A percentile compares a stretch with the other conserved stretches of the same genome.
Evolutionary conservation across 768 basidiomycete species (phyloP).

Genomic region (Agrocybe praecox): DNA sequence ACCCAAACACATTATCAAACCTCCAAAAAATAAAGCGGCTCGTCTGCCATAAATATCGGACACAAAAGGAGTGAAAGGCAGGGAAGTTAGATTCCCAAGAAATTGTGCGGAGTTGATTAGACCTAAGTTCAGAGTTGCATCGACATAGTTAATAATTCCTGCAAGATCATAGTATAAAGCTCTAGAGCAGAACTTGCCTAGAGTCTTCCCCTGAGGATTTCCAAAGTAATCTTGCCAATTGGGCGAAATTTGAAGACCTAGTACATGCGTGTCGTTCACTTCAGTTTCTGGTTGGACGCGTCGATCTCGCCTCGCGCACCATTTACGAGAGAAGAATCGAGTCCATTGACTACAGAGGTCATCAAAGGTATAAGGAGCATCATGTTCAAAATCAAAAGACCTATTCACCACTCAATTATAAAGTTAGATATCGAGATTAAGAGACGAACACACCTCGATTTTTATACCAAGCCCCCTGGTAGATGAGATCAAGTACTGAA

Average conservation of each 20-base stretch:
- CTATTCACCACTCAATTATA: constrained; percentile 27
- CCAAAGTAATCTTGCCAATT: constrained; percentile 61
- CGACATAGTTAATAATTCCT: not conserved
- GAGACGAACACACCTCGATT: constrained; percentile 47
- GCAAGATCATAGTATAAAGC: too few species aligned
- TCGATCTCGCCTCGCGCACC: constrained; percentile 22
- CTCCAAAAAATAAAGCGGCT: constrained; percentile 58
- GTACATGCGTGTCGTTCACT: not conserved
- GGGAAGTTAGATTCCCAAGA: constrained; percentile 57
- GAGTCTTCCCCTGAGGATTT: constrained; percentile 47
- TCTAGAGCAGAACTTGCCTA: too few species aligned
- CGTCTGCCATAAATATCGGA: constrained; percentile 68
- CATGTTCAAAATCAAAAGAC: constrained; percentile 60
- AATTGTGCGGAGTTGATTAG: constrained; percentile 67
- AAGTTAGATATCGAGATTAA: not conserved
- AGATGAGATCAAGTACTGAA: constrained; percentile 47
- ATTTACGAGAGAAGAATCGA: constrained; percentile 67
- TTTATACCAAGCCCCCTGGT: constrained; percentile 61
- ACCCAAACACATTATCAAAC: constrained; percentile 64
- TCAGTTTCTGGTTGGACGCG: not conserved
- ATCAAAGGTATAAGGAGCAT: constrained; percentile 61
- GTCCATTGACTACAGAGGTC: constrained; percentile 66
- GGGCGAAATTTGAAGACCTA: constrained; percentile 69
- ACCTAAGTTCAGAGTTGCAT: constrained; percentile 33
- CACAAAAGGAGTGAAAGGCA: constrained; percentile 61